Conservation (phyloP, 371 early-diverging fungal genomes). For the Fennellomyces sp. region DNA sequence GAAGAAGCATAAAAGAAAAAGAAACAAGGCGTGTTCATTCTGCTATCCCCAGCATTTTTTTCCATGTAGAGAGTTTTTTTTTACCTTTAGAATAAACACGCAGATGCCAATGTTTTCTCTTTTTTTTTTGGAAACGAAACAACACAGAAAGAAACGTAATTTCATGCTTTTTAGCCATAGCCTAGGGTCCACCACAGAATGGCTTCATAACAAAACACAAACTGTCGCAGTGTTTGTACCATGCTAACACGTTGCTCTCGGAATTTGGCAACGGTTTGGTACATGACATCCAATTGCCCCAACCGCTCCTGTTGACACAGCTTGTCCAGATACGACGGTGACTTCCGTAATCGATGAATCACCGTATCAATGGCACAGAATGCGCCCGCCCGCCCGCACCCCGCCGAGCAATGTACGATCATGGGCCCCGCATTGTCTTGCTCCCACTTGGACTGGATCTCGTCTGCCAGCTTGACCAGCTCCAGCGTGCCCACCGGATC, state of each 20-base stretch:
- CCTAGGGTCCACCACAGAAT: slow-evolving; percentile 62
- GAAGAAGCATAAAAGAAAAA: background rate
- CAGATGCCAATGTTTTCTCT: too few species aligned
- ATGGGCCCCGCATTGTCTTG: slow-evolving; percentile 60
- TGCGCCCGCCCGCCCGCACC: slow-evolving; percentile 96
- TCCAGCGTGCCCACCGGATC: slow-evolving; percentile 61
- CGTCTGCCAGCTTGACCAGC: slow-evolving; percentile 64
- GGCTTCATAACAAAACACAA: slow-evolving; percentile 91
- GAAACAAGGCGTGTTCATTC: background rate
- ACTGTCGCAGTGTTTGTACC: slow-evolving; percentile 91
- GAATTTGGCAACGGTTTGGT: slow-evolving; percentile 67
- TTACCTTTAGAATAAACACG: too few species aligned
- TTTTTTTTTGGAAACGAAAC: background rate
- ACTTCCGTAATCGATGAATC: slow-evolving; percentile 2
- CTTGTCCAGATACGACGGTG: background rate
- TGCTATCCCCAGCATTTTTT: background rate
- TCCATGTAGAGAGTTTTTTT: too few species aligned
- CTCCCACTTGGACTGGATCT: slow-evolving; percentile 36
- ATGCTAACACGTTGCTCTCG: slow-evolving; percentile 83
- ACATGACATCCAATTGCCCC: slow-evolving; percentile 47
- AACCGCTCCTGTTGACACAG: background rate
- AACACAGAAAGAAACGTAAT: background rate
- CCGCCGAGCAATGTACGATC: slow-evolving; percentile 96
- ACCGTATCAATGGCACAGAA: slow-evolving; percentile 88
- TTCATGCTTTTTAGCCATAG: slow-evolving; percentile 14